phyloP scores from a whole-genome alignment of 495 filamentous ascomycete genomes.

The Platismatia glauca region DNA sequence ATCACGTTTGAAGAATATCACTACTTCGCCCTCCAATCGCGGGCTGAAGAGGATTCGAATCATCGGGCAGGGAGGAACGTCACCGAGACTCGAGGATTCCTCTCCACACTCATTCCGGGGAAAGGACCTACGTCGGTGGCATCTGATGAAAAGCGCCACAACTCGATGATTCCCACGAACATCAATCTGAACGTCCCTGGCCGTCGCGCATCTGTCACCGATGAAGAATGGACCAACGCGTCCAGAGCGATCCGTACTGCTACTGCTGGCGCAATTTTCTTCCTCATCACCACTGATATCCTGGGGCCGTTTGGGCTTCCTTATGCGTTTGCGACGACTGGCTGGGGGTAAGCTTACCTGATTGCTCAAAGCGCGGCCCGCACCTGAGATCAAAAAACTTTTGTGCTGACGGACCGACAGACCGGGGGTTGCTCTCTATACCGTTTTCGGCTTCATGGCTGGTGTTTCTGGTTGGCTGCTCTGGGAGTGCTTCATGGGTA shows the following conservation, averaged over 20 bases:
- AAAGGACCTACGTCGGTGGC: neutral
- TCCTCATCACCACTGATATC: constrained; percentile 53
- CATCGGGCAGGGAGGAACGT: neutral
- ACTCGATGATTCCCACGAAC: neutral
- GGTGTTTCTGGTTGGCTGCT: constrained; percentile 46
- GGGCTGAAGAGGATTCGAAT: constrained; percentile 9
- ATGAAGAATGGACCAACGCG: constrained; percentile 41
- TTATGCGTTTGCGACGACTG: constrained; percentile 29
- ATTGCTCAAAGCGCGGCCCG: too few species aligned
- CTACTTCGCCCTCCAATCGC: constrained; percentile 28
- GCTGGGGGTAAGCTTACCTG: constrained; percentile 24
- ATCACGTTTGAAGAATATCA: constrained; percentile 35
- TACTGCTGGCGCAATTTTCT: constrained; percentile 42
- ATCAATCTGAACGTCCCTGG: constrained; percentile 1
- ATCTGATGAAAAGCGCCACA: constrained; percentile 1
- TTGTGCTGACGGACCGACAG: constrained; percentile 6
- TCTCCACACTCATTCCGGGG: constrained; percentile 14
- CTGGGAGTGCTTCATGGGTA: constrained; percentile 48
- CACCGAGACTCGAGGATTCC: neutral
- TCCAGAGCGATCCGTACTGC: constrained; percentile 37
- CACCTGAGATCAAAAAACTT: too few species aligned
- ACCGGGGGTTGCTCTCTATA: constrained; percentile 30
- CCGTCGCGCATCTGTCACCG: constrained; percentile 23
- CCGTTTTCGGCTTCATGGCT: constrained; percentile 30
- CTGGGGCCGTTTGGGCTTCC: constrained; percentile 47